A percentile compares a stretch with the other conserved stretches of the same genome.
phyloP scores from a whole-genome alignment of 305 asterid species.

The Caryopteris hybrid region DNA sequence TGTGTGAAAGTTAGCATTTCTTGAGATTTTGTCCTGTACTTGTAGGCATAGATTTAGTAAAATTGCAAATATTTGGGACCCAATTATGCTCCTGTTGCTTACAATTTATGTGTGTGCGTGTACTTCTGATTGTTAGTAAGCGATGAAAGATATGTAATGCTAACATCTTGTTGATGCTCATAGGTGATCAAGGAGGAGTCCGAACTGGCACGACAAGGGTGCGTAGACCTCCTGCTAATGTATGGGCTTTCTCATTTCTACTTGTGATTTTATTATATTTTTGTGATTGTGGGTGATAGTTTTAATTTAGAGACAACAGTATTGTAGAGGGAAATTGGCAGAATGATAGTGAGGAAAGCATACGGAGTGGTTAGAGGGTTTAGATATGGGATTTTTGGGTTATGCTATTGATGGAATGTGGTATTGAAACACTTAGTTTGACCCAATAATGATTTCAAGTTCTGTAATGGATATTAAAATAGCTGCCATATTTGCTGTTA shows the following conservation, averaged over 20 bases:
- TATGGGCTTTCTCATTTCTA: constrained; percentile 16
- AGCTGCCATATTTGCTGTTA: background rate
- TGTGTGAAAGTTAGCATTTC: background rate
- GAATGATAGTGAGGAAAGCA: background rate
- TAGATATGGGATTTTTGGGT: background rate
- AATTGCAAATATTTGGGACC: background rate
- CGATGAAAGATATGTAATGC: background rate
- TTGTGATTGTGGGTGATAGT: background rate
- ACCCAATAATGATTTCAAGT: background rate
- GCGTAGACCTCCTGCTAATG: constrained; percentile 28
- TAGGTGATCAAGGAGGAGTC: constrained; percentile 28
- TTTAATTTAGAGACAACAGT: background rate
- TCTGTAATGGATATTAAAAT: background rate
- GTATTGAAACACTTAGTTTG: background rate
- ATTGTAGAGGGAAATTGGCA: background rate
- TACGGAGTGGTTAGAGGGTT: background rate
- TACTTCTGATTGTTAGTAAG: background rate
- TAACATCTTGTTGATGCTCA: background rate
- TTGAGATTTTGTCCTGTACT: background rate
- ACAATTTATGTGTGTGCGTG: background rate
- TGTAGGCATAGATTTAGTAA: background rate
- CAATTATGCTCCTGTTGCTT: background rate
- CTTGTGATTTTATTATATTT: background rate
- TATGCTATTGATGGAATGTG: background rate
- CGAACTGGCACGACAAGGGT: constrained; percentile 19